phyloP scores from a whole-genome alignment of 305 asterid genomes.

The Solanum hybrid region DNA sequence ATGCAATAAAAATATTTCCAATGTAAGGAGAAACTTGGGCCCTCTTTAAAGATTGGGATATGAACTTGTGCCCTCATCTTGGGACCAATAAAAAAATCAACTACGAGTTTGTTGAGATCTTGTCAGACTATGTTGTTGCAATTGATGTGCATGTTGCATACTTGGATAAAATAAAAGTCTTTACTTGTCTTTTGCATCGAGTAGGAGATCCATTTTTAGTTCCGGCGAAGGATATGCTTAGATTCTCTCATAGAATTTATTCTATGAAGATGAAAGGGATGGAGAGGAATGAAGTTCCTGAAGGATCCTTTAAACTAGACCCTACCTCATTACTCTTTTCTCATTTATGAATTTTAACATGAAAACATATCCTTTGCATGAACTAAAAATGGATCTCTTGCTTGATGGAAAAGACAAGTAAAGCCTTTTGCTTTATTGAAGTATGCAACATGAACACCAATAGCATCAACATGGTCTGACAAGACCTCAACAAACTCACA shows the following conservation, averaged over 20 bases:
- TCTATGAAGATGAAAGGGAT: not conserved
- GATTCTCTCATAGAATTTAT: not conserved
- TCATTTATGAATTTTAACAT: not conserved
- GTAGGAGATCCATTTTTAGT: conserved; percentile 7
- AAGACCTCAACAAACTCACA: not conserved
- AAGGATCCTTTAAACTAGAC: not conserved
- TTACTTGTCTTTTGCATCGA: not conserved
- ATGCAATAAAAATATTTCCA: conserved; percentile 23
- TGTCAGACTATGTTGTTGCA: conserved; percentile 18
- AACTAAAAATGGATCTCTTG: not conserved
- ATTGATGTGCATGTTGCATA: conserved; percentile 15
- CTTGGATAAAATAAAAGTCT: too few relatives aligned
- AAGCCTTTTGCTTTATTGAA: too few relatives aligned
- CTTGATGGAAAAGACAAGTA: not conserved
- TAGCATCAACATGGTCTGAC: not conserved
- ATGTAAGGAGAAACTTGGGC: conserved; percentile 25
- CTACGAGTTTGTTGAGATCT: conserved; percentile 38
- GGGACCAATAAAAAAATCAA: conserved; percentile 5
- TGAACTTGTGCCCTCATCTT: not conserved
- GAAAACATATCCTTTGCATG: not conserved
- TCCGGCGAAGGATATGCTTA: conserved; percentile 13
- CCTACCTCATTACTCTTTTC: not conserved
- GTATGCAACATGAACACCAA: not conserved
- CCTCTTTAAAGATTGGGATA: not conserved
- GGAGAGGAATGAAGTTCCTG: not conserved